Base-by-base conservation (phyloP, 345 rosid species). In the Dimocarpus longan region DNA sequence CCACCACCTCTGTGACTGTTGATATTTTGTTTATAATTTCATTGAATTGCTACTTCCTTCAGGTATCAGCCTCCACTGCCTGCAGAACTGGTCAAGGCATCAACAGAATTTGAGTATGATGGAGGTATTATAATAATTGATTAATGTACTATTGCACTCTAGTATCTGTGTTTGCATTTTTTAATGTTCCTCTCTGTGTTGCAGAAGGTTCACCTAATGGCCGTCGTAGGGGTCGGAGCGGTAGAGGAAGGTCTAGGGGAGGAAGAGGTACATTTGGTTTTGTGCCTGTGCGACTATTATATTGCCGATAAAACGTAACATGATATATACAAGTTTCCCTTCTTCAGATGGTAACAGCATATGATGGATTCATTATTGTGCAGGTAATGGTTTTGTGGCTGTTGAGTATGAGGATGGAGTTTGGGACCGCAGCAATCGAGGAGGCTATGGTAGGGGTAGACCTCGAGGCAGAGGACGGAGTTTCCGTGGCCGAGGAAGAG, bases 391-490 rank as follows among this genome's bases (percentile, higher is more conserved):
- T 32, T 91, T 75, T 79, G 86, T 86, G 80, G 60, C 87, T 68
- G 88, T 66, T 59, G 98, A 93, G 68, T 87, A 89, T 79, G 97
- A 91, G 66, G 95, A 96, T 82, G 98, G 95, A 66, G 95, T 87
- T 66, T 85, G 82, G 85, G 97, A 96, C 68, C 92, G 78, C 72
- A 87, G 88, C 74, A 88, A 90, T 76, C 88, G 87, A 82, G 93
- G 90, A 50, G 93, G 90, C 57, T 87, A 87, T 80, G 73, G 85
- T 73, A 86, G 97, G 79, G 98, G 95, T 60, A 90, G 99, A 82
- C 93, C 97, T 62, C 89, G 97, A 54, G 98, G 98, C 24, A 91
- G 98, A 86, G 97, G 94, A 46, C 90, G 93, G 74, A 83, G 88
- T 72, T 82, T 79, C 80, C 94, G 93, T 74, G 92, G 97, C 83